Evolutionary conservation across 345 rosid species (phyloP).

Genomic region (Trapa bicornis): DNA sequence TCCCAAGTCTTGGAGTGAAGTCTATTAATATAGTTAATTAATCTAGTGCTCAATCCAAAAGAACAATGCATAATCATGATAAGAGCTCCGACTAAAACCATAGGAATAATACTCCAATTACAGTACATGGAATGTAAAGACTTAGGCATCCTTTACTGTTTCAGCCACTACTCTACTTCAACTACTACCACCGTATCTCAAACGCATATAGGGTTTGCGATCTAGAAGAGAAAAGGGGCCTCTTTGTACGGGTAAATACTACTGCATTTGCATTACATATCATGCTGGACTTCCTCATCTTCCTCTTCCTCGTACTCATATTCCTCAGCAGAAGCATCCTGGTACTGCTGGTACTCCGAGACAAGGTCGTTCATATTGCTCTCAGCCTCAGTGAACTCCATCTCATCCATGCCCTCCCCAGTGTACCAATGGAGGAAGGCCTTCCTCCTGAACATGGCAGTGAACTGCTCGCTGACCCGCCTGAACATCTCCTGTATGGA

Average conservation of each 20-base stretch:
- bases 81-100: neutral
- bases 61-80: neutral
- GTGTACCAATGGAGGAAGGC: conserved; percentile 5
- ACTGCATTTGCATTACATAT: neutral
- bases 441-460: conserved; percentile 4
- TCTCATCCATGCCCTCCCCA: conserved; percentile 3
- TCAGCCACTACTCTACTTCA: neutral
- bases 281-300: neutral
- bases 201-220: neutral
- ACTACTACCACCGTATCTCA: no score
- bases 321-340: conserved; percentile 4
- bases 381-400: conserved; percentile 6
- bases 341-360: conserved; percentile 4
- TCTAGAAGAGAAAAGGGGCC: neutral
- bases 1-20: conserved; percentile 32
- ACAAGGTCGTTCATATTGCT: conserved; percentile 3
- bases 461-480: conserved; percentile 1
- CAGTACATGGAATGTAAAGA: neutral
- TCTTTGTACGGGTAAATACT: neutral
- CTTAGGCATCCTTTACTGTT: neutral
- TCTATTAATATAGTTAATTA: neutral
- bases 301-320: conserved; percentile 1
- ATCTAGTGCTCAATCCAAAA: no score
- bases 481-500: conserved; percentile 5
- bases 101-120: neutral